phyloP scores from a whole-genome alignment of 2,329 filamentous ascomycete genomes.

The Dothideomycetes sp. region DNA sequence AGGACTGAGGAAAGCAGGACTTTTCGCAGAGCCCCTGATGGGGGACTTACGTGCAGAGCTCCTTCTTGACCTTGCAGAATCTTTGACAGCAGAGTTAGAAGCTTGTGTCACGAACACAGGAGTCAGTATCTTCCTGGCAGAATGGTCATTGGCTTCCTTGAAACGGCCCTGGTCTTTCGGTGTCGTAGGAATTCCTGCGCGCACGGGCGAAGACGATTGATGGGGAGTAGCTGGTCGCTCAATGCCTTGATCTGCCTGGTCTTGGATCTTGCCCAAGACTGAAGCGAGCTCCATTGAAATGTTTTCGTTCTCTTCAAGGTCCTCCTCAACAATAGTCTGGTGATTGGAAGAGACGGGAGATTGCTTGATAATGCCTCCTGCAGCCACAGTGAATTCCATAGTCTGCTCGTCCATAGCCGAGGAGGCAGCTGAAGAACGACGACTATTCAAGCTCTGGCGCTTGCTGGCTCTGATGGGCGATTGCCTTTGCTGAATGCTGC shows the following conservation, averaged over 20 bases:
- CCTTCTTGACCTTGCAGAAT: slow-evolving; percentile 7
- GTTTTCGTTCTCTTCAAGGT: slow-evolving; percentile 35
- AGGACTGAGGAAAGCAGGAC: slow-evolving; percentile 1
- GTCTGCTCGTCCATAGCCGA: slow-evolving; percentile 38
- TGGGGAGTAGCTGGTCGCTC: slow-evolving; percentile 25
- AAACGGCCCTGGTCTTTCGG: slow-evolving; percentile 50
- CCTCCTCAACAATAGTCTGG: slow-evolving; percentile 17
- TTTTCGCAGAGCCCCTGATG: background rate
- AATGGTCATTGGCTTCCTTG: slow-evolving; percentile 40
- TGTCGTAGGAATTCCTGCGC: slow-evolving; percentile 40
- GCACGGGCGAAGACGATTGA: slow-evolving; percentile 40
- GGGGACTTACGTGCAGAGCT: slow-evolving; percentile 10
- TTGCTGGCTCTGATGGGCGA: slow-evolving; percentile 22
- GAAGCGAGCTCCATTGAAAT: slow-evolving; percentile 46
- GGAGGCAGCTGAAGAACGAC: slow-evolving; percentile 27
- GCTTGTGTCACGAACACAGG: slow-evolving; percentile 27
- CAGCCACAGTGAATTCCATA: slow-evolving; percentile 48
- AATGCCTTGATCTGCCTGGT: slow-evolving; percentile 17
- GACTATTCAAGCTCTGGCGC: slow-evolving; percentile 26
- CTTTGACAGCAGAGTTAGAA: slow-evolving; percentile 21
- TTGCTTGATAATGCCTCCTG: slow-evolving; percentile 33
- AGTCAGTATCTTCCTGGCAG: slow-evolving; percentile 26
- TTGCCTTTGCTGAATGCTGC: slow-evolving; percentile 23
- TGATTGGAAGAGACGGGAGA: background rate
- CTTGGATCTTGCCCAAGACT: slow-evolving; percentile 37